phyloP scores from a whole-genome alignment of 495 filamentous ascomycete species.

The Rhypophila decipiens region DNA sequence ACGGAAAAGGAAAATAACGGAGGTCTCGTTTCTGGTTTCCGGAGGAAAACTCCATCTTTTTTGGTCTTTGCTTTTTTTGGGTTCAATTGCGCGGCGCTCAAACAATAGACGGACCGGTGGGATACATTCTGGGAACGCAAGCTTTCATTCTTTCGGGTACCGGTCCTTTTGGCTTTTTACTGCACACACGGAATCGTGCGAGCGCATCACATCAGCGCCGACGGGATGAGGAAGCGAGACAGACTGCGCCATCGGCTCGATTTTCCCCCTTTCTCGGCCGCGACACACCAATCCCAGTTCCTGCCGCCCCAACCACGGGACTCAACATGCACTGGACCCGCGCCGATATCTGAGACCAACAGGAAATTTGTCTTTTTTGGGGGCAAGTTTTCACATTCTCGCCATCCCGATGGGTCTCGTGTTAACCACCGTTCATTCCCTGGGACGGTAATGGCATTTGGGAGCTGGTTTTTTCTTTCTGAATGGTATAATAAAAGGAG shows the following conservation, averaged over 20 bases:
- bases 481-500: neutral
- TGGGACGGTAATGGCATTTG: neutral
- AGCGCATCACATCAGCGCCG: neutral
- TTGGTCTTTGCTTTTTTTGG: constrained; percentile 15
- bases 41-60: neutral
- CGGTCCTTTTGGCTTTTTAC: neutral
- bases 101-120: constrained; percentile 19
- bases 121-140: neutral
- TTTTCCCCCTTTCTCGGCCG: neutral
- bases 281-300: neutral
- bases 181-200: neutral
- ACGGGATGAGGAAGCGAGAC: neutral
- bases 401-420: neutral
- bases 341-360: neutral
- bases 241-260: neutral
- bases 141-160: too few species aligned
- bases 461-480: neutral
- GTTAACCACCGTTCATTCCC: neutral
- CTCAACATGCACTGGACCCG: neutral
- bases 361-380: neutral
- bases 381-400: neutral
- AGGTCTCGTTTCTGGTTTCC: constrained; percentile 20
- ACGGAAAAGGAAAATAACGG: neutral
- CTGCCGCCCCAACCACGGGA: neutral
- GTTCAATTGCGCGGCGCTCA: constrained; percentile 25